A percentile compares a stretch with the other conserved stretches of the same genome.
phyloP scores from a whole-genome alignment of 352 stramenopile genomes.

The Globisporangium polare region DNA sequence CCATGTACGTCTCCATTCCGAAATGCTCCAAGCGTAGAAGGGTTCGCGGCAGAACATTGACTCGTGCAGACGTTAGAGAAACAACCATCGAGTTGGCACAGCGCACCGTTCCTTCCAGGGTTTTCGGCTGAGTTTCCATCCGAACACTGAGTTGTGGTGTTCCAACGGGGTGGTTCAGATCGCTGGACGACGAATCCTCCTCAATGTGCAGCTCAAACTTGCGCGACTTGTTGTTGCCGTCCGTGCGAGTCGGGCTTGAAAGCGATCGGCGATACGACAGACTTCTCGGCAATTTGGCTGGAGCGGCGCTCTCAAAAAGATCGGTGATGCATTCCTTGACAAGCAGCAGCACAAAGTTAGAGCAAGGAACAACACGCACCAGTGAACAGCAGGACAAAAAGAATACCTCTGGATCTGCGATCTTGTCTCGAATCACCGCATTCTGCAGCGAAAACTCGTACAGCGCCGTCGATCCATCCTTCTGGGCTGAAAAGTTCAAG shows the following conservation, averaged over 20 bases:
- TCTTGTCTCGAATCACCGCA: slow-evolving; percentile 37
- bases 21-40: slow-evolving; percentile 58
- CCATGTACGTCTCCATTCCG: slow-evolving; percentile 41
- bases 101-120: not conserved
- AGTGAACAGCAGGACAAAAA: slow-evolving; percentile 1
- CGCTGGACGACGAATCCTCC: not conserved
- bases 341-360: slow-evolving; percentile 2
- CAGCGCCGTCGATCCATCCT: slow-evolving; percentile 13
- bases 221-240: not conserved
- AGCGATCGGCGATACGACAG: not conserved
- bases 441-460: slow-evolving; percentile 46
- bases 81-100: slow-evolving; percentile 9
- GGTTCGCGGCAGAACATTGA: slow-evolving; percentile 49
- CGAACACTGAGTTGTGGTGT: slow-evolving; percentile 8
- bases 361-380: not conserved
- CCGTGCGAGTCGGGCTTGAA: not conserved
- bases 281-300: not conserved
- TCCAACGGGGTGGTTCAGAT: not conserved
- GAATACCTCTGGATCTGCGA: slow-evolving; percentile 41
- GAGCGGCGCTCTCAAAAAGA: slow-evolving; percentile 10
- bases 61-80: slow-evolving; percentile 34
- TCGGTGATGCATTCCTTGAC: slow-evolving; percentile 18
- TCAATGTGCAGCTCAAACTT: slow-evolving; percentile 11
- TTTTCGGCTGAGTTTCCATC: not conserved
- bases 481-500: slow-evolving; percentile 5